Base-by-base conservation (phyloP, 2,329 filamentous ascomycete species). In the Chaetothyriales sp. region DNA sequence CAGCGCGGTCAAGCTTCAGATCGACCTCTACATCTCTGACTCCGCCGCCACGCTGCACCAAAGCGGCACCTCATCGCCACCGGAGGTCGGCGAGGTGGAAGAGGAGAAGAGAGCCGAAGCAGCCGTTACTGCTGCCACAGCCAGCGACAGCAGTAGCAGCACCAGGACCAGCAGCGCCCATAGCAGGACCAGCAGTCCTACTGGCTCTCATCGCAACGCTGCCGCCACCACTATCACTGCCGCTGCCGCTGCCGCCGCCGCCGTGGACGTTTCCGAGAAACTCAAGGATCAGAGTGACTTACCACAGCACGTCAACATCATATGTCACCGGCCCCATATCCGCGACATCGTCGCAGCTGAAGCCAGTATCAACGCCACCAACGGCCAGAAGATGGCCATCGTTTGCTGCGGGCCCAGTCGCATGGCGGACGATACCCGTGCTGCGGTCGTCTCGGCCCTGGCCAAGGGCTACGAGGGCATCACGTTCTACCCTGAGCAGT, bases 401-500 rank as follows among this genome's bases (percentile, higher is more conserved):
- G 54, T 75, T 18, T 67, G 70, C 1, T 74, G 71, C 56, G 72
- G 72, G 1, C 72, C 72, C 3, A 60, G 62, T 0, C 62, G 60
- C 2, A 71, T 74, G 71, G 71, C 70, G 10, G 69, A 73, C 52
- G 65, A 73, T 50, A 65, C 68, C 10, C 63, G 72, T 25, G 64
- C 58, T 20, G 67, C 68, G 5, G 67, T 69, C 47, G 65, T 69
- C 47, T 37, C 62, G 9, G 67, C 67, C 4, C 61, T 66, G 61
- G 57, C 58, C 44, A 58, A 61, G 44, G 66, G 64, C 1, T 61
- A 64, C 43, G 48, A 45, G 6, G 57, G 63, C 0, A 60, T 74
- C 7, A 65, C 69, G 46, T 74, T 73, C 58, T 67, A 72, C 25
- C 72, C 74, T 54, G 72, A 75, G 56, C 70, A 67, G 10, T 74